Base-by-base conservation (phyloP, 1,284 basidiomycete species). In the Ceratobasidium papillatum region DNA sequence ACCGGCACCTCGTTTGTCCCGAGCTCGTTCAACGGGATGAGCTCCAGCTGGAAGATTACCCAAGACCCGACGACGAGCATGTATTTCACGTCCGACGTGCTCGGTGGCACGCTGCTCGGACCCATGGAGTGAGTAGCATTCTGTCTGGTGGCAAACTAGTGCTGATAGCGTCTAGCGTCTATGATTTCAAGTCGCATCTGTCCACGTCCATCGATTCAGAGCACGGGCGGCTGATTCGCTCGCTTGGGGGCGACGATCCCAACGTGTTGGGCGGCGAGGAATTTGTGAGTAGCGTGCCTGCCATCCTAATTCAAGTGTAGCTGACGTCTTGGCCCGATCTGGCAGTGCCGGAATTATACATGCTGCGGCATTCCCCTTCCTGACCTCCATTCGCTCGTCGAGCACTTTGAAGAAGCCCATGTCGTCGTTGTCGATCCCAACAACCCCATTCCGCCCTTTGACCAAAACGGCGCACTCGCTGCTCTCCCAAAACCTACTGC, bases 371-470 rank as follows among this genome's bases (percentile, higher is more conserved):
- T 91, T 51, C 87, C 91, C 76, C 87, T 95, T 25, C 88, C 87
- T 59, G 94, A 95, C 81, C 87, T 95, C 8, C 94, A 95, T 79
- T 93, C 91, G 0, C 88, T 95, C 30, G 86, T 95, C 4, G 93
- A 95, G 81, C 94, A 95, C 80, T 94, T 95, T 78, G 94, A 95
- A 79, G 90, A 94, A 75, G 88, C 89, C 58, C 94, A 95, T 81
- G 91, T 94, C 79, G 86, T 91, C 75, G 88, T 92, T 73, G 80
- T 90, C 61, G 90, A 92, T 80, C 87, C 86, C n/a, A 54, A 25
- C 56, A 71, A 71, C 43, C 84, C 84, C 75, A 81, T 84, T 4
- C 83, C 82, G 8, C 81, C 81, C 19, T 79, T n/a, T 72, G 78
- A 62, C 75, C 79, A 25, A 78, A 75, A 74, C 64, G 78, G 12